phyloP scores from a whole-genome alignment of 441 rosid species.

The Eruca vesicaria region DNA sequence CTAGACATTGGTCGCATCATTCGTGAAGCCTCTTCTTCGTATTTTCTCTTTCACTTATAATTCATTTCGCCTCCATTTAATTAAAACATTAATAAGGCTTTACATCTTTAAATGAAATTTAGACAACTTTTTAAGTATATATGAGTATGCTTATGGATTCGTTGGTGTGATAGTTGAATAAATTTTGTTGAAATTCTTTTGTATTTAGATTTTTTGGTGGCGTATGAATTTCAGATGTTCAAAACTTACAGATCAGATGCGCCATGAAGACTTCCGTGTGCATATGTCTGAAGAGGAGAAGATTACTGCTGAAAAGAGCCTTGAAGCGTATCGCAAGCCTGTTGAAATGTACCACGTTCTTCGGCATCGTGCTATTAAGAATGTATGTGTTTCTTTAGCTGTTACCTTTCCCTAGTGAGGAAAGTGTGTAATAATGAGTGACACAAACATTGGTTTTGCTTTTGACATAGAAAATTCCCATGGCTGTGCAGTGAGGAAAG shows the following conservation, averaged over 20 bases:
- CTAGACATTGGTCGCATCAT: neutral
- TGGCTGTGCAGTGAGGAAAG: too few species aligned
- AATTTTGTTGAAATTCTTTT: neutral
- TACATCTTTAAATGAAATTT: neutral
- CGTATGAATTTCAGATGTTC: slow-evolving; percentile 44
- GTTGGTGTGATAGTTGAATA: neutral
- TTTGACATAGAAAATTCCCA: too few species aligned
- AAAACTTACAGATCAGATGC: slow-evolving; percentile 85
- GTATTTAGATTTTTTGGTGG: neutral
- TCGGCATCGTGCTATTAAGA: slow-evolving; percentile 74
- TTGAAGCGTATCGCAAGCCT: slow-evolving; percentile 82
- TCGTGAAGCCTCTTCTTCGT: neutral
- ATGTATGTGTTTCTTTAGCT: too few species aligned
- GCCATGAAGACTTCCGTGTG: slow-evolving; percentile 88
- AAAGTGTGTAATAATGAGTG: slow-evolving; percentile 47
- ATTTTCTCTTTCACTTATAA: neutral
- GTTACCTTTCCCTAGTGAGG: slow-evolving; percentile 27
- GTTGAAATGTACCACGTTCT: slow-evolving; percentile 91
- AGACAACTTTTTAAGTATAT: neutral
- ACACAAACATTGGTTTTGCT: too few species aligned
- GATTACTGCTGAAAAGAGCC: too few species aligned
- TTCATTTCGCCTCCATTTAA: too few species aligned
- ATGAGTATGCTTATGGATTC: neutral
- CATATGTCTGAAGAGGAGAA: too few species aligned
- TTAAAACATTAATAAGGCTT: neutral